A percentile compares a stretch with the other conserved stretches of the same genome.
Conservation (phyloP, 106 monocot genomes). For the Hemerocallis citrina region DNA sequence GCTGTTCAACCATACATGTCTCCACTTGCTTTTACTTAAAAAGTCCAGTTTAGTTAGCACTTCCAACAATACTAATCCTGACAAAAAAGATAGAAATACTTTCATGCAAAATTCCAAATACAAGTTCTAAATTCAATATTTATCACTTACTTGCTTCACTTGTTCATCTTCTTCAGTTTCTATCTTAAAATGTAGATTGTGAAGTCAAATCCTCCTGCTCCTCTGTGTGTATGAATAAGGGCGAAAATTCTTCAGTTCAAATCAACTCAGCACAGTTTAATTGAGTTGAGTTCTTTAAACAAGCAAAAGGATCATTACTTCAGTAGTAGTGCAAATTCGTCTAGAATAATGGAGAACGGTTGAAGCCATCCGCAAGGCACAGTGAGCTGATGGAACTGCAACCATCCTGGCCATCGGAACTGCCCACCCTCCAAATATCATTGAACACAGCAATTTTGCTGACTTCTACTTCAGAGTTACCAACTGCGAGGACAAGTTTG, state of each 20-base stretch:
- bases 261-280: not conserved
- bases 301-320: too few relatives aligned
- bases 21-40: not conserved
- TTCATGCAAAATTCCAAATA: not conserved
- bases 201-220: not conserved
- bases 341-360: conserved; percentile 7
- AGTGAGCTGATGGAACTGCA: conserved; percentile 19
- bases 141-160: not conserved
- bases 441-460: conserved; percentile 11
- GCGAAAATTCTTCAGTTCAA: not conserved
- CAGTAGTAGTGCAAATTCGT: not conserved
- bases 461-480: conserved; percentile 25
- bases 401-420: conserved; percentile 19
- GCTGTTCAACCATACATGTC: not conserved
- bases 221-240: not conserved
- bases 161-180: not conserved
- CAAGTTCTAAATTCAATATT: too few relatives aligned
- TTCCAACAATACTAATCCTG: too few relatives aligned
- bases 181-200: not conserved
- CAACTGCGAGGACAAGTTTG: conserved; percentile 23
- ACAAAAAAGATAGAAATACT: too few relatives aligned
- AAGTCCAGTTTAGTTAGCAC: not conserved
- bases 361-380: not conserved
- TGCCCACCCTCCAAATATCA: conserved; percentile 9
- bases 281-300: too few relatives aligned